Base-by-base conservation (phyloP, 2,329 filamentous ascomycete genomes). In the Monilinia aucupariae region DNA sequence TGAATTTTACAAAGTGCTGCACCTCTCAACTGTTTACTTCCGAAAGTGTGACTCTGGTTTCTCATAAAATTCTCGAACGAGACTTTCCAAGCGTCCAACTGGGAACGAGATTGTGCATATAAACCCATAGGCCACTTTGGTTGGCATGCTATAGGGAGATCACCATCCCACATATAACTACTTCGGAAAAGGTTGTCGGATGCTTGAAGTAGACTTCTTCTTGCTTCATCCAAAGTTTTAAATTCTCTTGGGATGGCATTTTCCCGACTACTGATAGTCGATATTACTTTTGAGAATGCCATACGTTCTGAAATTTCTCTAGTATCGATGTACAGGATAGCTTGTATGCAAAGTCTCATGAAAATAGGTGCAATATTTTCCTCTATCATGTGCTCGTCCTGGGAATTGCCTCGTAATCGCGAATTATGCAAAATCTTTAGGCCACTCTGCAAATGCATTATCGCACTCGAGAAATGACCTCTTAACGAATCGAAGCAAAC, bases 1-100 rank as follows among this genome's bases (percentile, higher is more conserved):
- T 74, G 72, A 9, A 74, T 66, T 60, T 72, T 72, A 1, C 72
- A 66, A 4, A 74, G 64, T 20, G 70, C 70, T 10, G 71, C 71
- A 4, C 71, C 70, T 4, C 71, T 69, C 30, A 74, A 59, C 56
- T 72, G 64, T 56, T 64, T 70, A 45, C 68, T 65, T 25, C 54
- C 66, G 15, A 72, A 65, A 6, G 55, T 47, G 4, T 49, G 48
- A 27, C 62, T 68, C 41, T 72, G 65, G 10, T 51, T 43, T n/a
- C 59, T 54, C 67, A 73, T 69, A 48, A 72, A 71, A 10, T 64
- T 67, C 15, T 71, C 68, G 47, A 71, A 73, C 1, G 69, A 62
- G 4, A n/a, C 12, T 34, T 68, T 71, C 71, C 71, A 72, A 9
- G 61, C 45, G 10, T 45, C 12, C 13, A 71, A 59, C 34, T 64